phyloP scores from a whole-genome alignment of 1,284 basidiomycete species.

The Ustilago sp. region DNA sequence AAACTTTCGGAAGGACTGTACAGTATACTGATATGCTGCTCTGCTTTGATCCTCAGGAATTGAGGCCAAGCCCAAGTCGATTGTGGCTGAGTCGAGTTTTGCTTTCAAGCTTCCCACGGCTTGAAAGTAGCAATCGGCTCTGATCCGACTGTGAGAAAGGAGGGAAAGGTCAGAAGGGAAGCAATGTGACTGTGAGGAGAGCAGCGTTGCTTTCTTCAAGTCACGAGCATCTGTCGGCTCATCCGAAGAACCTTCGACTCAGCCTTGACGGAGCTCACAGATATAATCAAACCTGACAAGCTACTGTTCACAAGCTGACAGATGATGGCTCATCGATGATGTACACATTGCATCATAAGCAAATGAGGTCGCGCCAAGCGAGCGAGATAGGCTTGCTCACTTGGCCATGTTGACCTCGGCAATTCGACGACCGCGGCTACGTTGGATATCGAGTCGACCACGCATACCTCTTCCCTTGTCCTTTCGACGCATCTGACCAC shows the following conservation, averaged over 20 bases:
- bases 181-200: background rate
- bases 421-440: slow-evolving; percentile 60
- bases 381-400: background rate
- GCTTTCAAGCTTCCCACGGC: background rate
- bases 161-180: background rate
- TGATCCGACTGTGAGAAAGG: background rate
- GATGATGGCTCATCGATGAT: background rate
- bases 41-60: no score
- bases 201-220: background rate
- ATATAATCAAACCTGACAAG: no score
- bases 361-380: no score
- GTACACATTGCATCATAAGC: background rate
- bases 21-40: background rate
- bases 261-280: background rate
- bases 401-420: slow-evolving; percentile 52
- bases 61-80: background rate
- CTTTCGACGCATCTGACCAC: slow-evolving; percentile 60
- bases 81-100: background rate
- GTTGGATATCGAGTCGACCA: slow-evolving; percentile 54
- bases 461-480: slow-evolving; percentile 66
- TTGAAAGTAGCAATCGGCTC: background rate
- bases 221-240: slow-evolving; percentile 1
- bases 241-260: background rate
- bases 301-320: no score
- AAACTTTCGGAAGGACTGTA: no score